phyloP scores from a whole-genome alignment of 2,329 filamentous ascomycete genomes.

The Atkinsonella texensis region DNA sequence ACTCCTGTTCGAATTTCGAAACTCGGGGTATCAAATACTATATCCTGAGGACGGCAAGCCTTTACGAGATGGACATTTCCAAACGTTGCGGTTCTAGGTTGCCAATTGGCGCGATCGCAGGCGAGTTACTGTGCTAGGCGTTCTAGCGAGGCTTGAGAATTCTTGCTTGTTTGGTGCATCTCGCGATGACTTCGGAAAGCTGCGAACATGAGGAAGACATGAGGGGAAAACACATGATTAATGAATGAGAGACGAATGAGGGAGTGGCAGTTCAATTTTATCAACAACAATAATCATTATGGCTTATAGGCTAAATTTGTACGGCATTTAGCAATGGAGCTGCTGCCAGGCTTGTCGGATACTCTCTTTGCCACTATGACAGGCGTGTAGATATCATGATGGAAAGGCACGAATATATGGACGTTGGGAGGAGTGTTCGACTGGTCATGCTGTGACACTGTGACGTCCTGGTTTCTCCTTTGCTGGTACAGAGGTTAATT shows the following conservation, averaged over 20 bases:
- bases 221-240: slow-evolving; percentile 1
- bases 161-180: not conserved
- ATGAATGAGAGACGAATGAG: not conserved
- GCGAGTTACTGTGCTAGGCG: slow-evolving; percentile 16
- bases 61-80: not conserved
- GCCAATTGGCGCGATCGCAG: slow-evolving; percentile 14
- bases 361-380: not conserved
- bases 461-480: not conserved
- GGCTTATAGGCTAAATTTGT: slow-evolving; percentile 11
- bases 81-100: slow-evolving; percentile 5
- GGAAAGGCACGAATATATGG: slow-evolving; percentile 3
- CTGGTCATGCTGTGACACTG: not conserved
- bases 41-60: too few relatives aligned
- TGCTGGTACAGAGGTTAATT: not conserved
- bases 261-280: not conserved
- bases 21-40: too few relatives aligned
- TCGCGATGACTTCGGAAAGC: not conserved
- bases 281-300: slow-evolving; percentile 9
- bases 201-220: slow-evolving; percentile 4
- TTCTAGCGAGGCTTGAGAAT: slow-evolving; percentile 8
- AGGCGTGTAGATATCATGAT: slow-evolving; percentile 10
- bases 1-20: not conserved
- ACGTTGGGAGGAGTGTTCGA: not conserved
- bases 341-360: not conserved
- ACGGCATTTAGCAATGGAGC: slow-evolving; percentile 10